Evolutionary conservation across 2,329 filamentous ascomycete species (phyloP), one percentile per base, ranked within the genome.

Genomic region (Hawksworthiomyces lignivorus): DNA sequence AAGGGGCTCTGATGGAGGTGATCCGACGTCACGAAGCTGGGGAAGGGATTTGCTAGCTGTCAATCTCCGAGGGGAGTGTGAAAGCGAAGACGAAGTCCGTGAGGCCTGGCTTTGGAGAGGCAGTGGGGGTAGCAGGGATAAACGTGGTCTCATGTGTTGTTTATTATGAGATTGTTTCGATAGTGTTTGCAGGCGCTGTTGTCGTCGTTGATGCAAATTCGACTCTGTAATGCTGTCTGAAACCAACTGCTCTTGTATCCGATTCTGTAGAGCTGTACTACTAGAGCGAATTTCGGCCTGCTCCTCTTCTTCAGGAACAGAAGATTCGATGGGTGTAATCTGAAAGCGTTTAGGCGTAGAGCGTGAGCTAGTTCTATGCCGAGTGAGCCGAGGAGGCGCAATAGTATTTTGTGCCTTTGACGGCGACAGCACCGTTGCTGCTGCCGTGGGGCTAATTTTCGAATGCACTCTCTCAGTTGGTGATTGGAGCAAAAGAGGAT

Each of bases 21-120:
- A 33, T 3, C 18, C 36, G 17, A 19, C 17, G 7, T 39, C 33
- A 4, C 42, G 45, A 6, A 51, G 24, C 20, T 50, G 49, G 10
- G 49, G 49, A 26, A 49, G 30, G 3, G 49, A 51, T 10, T 47
- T 47, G 28, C 40, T 47, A 9, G 45, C 17, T 6, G 41, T 48
- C 11, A 50, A 43, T 2, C 33, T 36, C 10, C 21, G 29, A n/a
- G n/a, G n/a, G n/a, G n/a, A n/a, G n/a, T 32, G 37, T 7, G 40
- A 37, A 5, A 27, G 27, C 8, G 29, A 9, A 20, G 34, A 36
- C 9, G 21, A 28, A n/a, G 20, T 4, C 15, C 32, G 29, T 9
- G 20, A 5, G 10, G 12, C 20, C 18, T 19, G 32, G 21, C 34
- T 27, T 15, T 38, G 26, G 3, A 40, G 31, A 8, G 47, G 43